Percentiles rank a stretch among this genome's conserved stretches.
Conservation (phyloP, 164 flowering plant genomes). For the Warburgia ugandensis region DNA sequence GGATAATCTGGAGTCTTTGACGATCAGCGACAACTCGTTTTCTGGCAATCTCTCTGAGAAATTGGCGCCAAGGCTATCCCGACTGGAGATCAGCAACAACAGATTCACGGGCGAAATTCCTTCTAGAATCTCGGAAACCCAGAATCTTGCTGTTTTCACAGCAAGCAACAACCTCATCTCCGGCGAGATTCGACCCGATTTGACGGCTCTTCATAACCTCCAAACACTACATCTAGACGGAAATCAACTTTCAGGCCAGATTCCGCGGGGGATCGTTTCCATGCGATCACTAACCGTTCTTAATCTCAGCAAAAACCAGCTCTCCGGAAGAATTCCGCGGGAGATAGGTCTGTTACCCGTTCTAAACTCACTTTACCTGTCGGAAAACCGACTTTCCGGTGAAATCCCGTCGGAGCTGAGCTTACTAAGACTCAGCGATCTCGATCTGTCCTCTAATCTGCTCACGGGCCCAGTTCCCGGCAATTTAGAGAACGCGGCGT, state of each 20-base stretch:
- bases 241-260: constrained; percentile 52
- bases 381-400: constrained; percentile 60
- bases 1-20: constrained; percentile 19
- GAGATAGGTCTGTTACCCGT: constrained; percentile 31
- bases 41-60: constrained; percentile 41
- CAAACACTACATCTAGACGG: constrained; percentile 38
- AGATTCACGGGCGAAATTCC: constrained; percentile 52
- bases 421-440: constrained; percentile 23
- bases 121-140: constrained; percentile 19
- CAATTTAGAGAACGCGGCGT: constrained; percentile 41
- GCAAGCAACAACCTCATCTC: constrained; percentile 53
- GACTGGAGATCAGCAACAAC: constrained; percentile 49
- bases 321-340: constrained; percentile 56
- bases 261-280: constrained; percentile 45
- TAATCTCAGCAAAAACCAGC: constrained; percentile 41
- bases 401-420: constrained; percentile 50
- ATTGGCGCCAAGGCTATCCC: constrained; percentile 32
- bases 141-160: constrained; percentile 27
- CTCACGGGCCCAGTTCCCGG: constrained; percentile 58
- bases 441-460: constrained; percentile 64
- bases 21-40: constrained; percentile 39
- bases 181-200: constrained; percentile 38
- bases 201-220: constrained; percentile 36
- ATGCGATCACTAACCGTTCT: constrained; percentile 41
- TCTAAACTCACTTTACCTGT: constrained; percentile 49